A percentile compares a stretch with the other conserved stretches of the same genome.
These are phyloP conservation scores for Arctostaphylos glauca DNA, from an alignment of 148 eudicot species.

Conservation along the genomic window DNA sequence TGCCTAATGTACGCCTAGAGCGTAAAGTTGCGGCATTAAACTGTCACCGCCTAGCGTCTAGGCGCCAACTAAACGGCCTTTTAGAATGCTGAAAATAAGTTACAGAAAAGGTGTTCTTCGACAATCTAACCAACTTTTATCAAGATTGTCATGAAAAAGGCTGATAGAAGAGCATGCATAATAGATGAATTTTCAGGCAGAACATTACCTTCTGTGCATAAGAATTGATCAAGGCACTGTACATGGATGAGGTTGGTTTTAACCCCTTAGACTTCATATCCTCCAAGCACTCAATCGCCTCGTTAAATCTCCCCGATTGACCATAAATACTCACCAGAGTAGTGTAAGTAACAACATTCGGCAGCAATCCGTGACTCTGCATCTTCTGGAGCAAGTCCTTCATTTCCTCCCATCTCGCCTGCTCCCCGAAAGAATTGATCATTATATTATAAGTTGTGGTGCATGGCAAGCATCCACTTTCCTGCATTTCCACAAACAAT, in stretches of 20 bases:
- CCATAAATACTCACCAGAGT: constrained; percentile 86
- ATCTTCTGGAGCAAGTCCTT: constrained; percentile 64
- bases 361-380: constrained; percentile 81
- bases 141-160: background rate
- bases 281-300: constrained; percentile 92
- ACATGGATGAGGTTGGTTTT: constrained; percentile 86
- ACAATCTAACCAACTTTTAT: background rate
- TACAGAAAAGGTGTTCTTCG: background rate
- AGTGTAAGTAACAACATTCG: constrained; percentile 88
- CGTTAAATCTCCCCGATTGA: constrained; percentile 80
- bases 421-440: constrained; percentile 82
- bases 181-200: background rate
- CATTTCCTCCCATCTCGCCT: constrained; percentile 77
- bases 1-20: too few relatives aligned
- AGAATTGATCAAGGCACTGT: constrained; percentile 94
- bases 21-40: too few relatives aligned
- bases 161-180: background rate
- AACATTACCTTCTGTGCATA: constrained; percentile 86
- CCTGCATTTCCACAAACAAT: constrained; percentile 69
- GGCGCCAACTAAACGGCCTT: too few relatives aligned
- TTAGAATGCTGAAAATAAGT: background rate
- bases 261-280: constrained; percentile 85
- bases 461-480: constrained; percentile 75
- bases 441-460: constrained; percentile 84
- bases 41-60: too few relatives aligned